Evolutionary conservation across 1,284 basidiomycete genomes (phyloP), one percentile per base, ranked within the genome.

Genomic region (Heterobasidion irregulare): DNA sequence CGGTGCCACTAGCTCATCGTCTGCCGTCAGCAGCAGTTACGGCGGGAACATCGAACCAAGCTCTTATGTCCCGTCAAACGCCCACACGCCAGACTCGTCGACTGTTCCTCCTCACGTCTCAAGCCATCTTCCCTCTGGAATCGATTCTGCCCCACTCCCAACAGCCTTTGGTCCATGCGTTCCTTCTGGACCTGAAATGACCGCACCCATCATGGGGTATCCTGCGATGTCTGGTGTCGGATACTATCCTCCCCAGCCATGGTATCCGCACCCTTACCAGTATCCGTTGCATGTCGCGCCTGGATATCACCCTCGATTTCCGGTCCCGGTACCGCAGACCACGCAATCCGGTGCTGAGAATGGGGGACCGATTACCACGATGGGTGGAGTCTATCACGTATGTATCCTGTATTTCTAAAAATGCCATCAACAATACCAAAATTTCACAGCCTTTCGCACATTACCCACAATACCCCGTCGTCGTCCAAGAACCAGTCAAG

Each of bases 191-290:
- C 34, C 53, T 15, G 47, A 15, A 19, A 36, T 18, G 32, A 16
- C 46, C 16, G 18, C 26, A 12, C 33, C 46, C 26, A 35, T 46
- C n/a, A 47, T 48, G 15, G 7, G 26, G 45, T 47, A 53, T n/a
- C 53, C 45, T 32, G 16, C 34, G 34, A 34, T 53, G 6, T 18
- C 45, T 38, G 43, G 43, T 18, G 53, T 46, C n/a, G 53, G 53
- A n/a, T 83, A 78, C 62, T 81, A 76, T 62, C 68, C 72, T 50
- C 69, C 71, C 43, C 70, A 74, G 34, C 73, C 77, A 34, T 86
- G 83, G 83, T 83, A 76, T 62, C 66, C 73, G n/a, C 72, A 73
- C 13, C 75, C 72, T 26, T 72, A 78, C 60, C 73, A 72, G 15
- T 84, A 80, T 60, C 75, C 75, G 18, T 61, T 80, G 54, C 77